Percentiles rank a stretch among this genome's conserved stretches.
These are phyloP conservation scores for Oryza punctata DNA, from an alignment of 176 grass and related monocot genomes.

Conservation along the genomic window DNA sequence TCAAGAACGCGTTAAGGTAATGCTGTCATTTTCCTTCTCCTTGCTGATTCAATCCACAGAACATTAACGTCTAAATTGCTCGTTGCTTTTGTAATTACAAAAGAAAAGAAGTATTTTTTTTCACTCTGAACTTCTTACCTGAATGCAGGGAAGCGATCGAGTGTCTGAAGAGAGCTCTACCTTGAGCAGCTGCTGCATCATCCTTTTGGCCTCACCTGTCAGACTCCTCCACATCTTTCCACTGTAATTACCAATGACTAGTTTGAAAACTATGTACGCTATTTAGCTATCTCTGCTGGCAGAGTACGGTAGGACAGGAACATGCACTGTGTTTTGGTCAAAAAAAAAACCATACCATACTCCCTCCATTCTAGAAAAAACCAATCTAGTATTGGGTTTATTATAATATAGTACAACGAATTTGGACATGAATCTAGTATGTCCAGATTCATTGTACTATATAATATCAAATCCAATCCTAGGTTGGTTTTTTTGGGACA, in stretches of 20 bases:
- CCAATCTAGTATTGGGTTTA: too few species aligned
- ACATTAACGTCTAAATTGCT: background rate
- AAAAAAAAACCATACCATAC: too few species aligned
- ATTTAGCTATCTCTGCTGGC: background rate
- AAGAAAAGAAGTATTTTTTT: background rate
- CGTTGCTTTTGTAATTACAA: background rate
- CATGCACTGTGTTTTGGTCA: too few species aligned
- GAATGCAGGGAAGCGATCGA: background rate
- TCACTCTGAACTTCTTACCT: background rate
- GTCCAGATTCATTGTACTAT: too few species aligned
- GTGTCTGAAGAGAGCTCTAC: background rate
- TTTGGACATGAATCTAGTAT: too few species aligned
- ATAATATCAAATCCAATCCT: too few species aligned
- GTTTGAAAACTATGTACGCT: background rate
- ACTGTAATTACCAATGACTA: background rate
- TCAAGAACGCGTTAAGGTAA: constrained; percentile 42
- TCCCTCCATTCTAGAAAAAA: too few species aligned
- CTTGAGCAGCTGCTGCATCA: background rate
- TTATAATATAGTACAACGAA: too few species aligned
- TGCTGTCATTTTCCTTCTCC: background rate
- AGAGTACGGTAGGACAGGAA: too few species aligned
- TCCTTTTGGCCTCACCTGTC: background rate
- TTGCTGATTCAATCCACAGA: background rate
- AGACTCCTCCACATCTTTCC: background rate
- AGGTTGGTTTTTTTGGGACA: too few species aligned